Conservation (phyloP, 768 basidiomycete species). For the Russula emetica region DNA sequence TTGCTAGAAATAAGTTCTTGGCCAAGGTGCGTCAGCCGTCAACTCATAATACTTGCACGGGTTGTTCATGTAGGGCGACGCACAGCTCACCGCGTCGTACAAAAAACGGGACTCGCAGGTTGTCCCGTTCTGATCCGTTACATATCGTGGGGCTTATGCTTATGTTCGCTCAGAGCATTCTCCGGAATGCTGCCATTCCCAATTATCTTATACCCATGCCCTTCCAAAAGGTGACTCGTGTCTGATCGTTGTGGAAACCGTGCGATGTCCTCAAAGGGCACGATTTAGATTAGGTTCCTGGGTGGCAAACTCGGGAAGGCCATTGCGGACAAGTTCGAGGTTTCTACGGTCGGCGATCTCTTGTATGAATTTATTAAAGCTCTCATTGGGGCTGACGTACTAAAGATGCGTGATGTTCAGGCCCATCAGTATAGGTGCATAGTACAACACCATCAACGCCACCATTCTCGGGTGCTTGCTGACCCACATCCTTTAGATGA, state of each 20-base stretch:
- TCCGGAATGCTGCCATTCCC: constrained; percentile 79
- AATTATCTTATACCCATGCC: constrained; percentile 76
- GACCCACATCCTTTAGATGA: constrained; percentile 11
- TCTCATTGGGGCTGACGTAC: background rate
- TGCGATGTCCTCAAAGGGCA: background rate
- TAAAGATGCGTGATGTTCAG: constrained; percentile 35
- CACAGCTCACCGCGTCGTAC: constrained; percentile 82
- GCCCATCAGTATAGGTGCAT: constrained; percentile 51
- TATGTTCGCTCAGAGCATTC: constrained; percentile 57
- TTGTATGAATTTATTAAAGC: constrained; percentile 49
- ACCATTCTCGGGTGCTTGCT: background rate
- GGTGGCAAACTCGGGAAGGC: constrained; percentile 93
- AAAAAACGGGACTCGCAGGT: constrained; percentile 89
- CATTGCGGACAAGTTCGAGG: constrained; percentile 83
- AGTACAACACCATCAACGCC: constrained; percentile 13
- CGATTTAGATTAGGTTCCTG: constrained; percentile 76
- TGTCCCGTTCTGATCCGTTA: constrained; percentile 3
- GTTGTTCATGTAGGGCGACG: background rate
- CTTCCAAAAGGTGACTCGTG: constrained; percentile 46
- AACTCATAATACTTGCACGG: constrained; percentile 3
- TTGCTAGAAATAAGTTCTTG: constrained; percentile 90
- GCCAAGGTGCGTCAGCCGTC: constrained; percentile 61
- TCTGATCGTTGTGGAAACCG: background rate
- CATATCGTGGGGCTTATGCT: background rate
- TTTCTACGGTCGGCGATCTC: constrained; percentile 84